Evolutionary conservation across 2,329 filamentous ascomycete species (phyloP), one percentile per base, ranked within the genome.

Genomic region (Fusarium veterinarium): DNA sequence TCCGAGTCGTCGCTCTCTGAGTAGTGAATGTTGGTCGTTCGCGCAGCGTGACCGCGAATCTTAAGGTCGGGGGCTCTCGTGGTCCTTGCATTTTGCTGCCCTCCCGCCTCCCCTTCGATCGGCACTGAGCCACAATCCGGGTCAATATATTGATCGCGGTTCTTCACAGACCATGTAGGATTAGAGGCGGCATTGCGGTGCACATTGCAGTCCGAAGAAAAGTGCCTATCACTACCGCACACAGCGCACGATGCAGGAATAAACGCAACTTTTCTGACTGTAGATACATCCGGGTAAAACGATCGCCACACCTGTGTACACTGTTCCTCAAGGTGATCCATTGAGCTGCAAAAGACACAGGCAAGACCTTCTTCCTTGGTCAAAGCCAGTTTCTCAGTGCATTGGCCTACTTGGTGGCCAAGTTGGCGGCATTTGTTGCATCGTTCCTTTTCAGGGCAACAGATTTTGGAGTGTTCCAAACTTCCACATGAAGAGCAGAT

Each of bases 281-380:
- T 79, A 20, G 80, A 76, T 14, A 80, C 74, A 19, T 81, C 79
- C 5, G 83, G 84, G 17, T 81, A 79, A 77, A 87, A 91, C 23
- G 85, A 89, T 64, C 87, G 84, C 90, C 90, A 93, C 30, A 91
- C 81, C 52, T 85, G 82, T 59, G 87, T 85, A 78, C 92, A 94
- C 5, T 86, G 81, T 17, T 83, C 78, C 76, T 93, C 92, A 13
- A 86, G 73, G 74, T 94, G 92, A 13, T 86, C 83, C 6, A 76
- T 71, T 11, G 85, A 85, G 42, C 82, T 82, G 79, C 92, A 94
- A 38, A 90, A 83, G 16, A 88, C 88, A 78, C 92, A 94, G 6
- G 86, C 85, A 51, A 87, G 81, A 28, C 85, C 84, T 61, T 91
- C 89, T 20, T 85, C 84, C 69, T 86, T 86, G 20, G 86, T 82